phyloP scores from a whole-genome alignment of 306 rosid species.

The Casuarina glauca region DNA sequence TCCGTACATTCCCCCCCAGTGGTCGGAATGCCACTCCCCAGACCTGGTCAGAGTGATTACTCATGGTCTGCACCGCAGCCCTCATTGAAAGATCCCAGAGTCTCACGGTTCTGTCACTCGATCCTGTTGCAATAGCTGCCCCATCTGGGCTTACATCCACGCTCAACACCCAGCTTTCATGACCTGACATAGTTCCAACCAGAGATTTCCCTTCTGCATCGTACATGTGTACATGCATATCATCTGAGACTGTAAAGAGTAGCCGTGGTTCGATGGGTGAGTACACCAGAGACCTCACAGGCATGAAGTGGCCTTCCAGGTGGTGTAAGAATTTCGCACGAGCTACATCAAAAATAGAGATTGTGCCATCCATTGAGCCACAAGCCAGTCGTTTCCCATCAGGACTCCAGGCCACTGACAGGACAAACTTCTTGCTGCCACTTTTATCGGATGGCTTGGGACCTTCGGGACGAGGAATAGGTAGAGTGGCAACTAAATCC shows the following conservation, averaged over 20 bases:
- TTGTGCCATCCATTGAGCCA: conserved; percentile 97
- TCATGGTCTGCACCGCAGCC: conserved; percentile 94
- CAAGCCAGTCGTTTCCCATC: conserved; percentile 87
- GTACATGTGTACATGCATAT: conserved; percentile 86
- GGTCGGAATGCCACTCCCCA: conserved; percentile 98
- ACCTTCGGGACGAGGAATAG: conserved; percentile 90
- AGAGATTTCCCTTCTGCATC: conserved; percentile 86
- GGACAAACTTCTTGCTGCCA: conserved; percentile 89
- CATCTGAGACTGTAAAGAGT: conserved; percentile 88
- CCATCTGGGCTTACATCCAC: conserved; percentile 95
- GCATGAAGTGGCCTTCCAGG: conserved; percentile 96
- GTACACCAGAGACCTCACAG: conserved; percentile 85
- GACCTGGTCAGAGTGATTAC: conserved; percentile 91
- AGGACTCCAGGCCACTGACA: conserved; percentile 92
- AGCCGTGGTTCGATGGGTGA: conserved; percentile 82
- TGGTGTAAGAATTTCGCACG: conserved; percentile 87
- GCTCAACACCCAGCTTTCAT: conserved; percentile 83
- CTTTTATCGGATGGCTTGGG: conserved; percentile 81
- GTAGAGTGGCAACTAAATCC: conserved; percentile 66
- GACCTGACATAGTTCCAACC: conserved; percentile 89
- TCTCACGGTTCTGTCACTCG: conserved; percentile 91
- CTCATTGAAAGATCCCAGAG: conserved; percentile 92
- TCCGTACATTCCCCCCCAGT: conserved; percentile 57
- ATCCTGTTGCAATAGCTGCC: conserved; percentile 84
- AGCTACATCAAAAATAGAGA: conserved; percentile 75